Percentiles rank a stretch among this genome's conserved stretches.
phyloP scores from a whole-genome alignment of 1,284 basidiomycete species.

The Ustilago tritici region DNA sequence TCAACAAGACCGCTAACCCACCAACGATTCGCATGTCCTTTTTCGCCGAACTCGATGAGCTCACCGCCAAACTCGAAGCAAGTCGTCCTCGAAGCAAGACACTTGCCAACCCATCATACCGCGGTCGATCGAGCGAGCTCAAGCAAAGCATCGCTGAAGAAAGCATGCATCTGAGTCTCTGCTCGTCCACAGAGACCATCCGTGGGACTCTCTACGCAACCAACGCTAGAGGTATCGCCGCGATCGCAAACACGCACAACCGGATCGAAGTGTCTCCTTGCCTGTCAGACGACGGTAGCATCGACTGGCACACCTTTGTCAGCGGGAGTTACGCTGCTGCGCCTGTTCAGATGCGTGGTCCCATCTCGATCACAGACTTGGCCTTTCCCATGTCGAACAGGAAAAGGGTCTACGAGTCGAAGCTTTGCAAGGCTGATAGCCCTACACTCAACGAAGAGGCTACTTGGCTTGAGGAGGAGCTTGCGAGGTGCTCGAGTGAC shows the following conservation, averaged over 20 bases:
- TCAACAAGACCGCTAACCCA: constrained; percentile 1
- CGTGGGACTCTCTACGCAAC: constrained; percentile 8
- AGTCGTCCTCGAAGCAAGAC: constrained; percentile 31
- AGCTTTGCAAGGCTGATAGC: constrained; percentile 39
- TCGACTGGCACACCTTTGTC: constrained; percentile 42
- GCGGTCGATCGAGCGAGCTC: constrained; percentile 11
- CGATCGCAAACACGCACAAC: constrained; percentile 7
- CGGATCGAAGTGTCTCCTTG: constrained; percentile 31
- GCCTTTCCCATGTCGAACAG: constrained; percentile 15
- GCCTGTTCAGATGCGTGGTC: neutral
- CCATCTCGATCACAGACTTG: constrained; percentile 27
- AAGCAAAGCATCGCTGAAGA: constrained; percentile 46
- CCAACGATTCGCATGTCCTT: constrained; percentile 22
- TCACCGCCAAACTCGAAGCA: constrained; percentile 31
- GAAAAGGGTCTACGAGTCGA: constrained; percentile 22
- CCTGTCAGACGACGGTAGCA: constrained; percentile 16
- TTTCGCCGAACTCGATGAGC: constrained; percentile 29
- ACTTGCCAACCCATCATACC: neutral
- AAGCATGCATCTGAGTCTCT: constrained; percentile 13
- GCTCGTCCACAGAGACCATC: constrained; percentile 35
- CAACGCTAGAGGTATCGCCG: neutral
- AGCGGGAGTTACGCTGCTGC: constrained; percentile 28
- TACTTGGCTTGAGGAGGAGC: constrained; percentile 49
- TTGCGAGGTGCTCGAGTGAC: constrained; percentile 37
- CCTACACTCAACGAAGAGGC: constrained; percentile 45